phyloP scores from a whole-genome alignment of 225 moss, liverwort and hornwort species.

The Bryum argenteum region DNA sequence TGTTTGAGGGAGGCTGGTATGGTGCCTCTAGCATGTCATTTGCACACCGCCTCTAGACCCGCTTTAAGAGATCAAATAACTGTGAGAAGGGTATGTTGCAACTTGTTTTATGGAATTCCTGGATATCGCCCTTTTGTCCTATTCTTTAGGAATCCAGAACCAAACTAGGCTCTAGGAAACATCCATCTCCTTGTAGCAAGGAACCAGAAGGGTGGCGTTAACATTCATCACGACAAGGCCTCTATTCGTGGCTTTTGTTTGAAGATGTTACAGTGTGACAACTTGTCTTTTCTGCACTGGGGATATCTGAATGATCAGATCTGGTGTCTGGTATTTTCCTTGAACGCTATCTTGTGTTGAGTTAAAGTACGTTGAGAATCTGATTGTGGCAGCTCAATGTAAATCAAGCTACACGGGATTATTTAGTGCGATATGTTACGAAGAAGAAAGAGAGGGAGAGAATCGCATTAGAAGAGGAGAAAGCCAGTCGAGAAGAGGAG shows the following conservation, averaged over 20 bases:
- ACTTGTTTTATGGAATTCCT: slow-evolving; percentile 42
- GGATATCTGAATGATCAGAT: not conserved
- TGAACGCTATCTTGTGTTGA: slow-evolving; percentile 7
- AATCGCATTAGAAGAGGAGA: slow-evolving; percentile 70
- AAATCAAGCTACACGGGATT: slow-evolving; percentile 96
- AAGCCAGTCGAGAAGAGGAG: slow-evolving; percentile 79
- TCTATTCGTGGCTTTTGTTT: slow-evolving; percentile 15
- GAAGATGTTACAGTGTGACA: slow-evolving; percentile 18
- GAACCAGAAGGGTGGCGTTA: slow-evolving; percentile 9
- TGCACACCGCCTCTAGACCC: slow-evolving; percentile 58
- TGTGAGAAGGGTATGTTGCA: slow-evolving; percentile 65
- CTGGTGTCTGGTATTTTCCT: slow-evolving; percentile 1
- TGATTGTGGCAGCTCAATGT: slow-evolving; percentile 82
- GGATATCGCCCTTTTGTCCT: slow-evolving; percentile 25
- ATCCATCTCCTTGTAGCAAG: slow-evolving; percentile 21
- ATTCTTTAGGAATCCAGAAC: slow-evolving; percentile 13
- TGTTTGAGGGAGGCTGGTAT: slow-evolving; percentile 56
- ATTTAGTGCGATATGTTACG: slow-evolving; percentile 86
- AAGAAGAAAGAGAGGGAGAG: slow-evolving; percentile 96
- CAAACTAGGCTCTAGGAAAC: slow-evolving; percentile 19
- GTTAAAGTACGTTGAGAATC: slow-evolving; percentile 23
- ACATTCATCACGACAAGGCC: slow-evolving; percentile 24
- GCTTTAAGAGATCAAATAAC: slow-evolving; percentile 55
- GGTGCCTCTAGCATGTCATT: slow-evolving; percentile 56
- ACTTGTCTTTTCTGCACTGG: not conserved